A percentile compares a stretch with the other conserved stretches of the same genome.
phyloP scores from a whole-genome alignment of 2,329 filamentous ascomycete genomes.

The Pyrenophora tritici-repentis region DNA sequence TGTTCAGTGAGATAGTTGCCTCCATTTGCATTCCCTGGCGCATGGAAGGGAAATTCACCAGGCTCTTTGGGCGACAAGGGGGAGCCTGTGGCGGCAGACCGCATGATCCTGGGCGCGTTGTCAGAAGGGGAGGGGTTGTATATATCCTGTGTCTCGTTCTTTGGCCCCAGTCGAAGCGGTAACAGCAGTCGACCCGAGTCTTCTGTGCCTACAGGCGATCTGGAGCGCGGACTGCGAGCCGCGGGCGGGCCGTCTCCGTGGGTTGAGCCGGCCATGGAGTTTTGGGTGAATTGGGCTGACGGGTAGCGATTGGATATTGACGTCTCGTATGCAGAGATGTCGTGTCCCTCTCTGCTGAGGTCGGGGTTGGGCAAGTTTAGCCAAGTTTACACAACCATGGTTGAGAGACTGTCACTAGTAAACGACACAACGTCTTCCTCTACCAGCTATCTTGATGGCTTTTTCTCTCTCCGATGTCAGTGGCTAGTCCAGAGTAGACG shows the following conservation, averaged over 20 bases:
- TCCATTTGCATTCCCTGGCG: conserved; percentile 21
- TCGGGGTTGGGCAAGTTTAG: conserved; percentile 11
- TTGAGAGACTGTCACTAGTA: background rate
- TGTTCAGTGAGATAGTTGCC: conserved; percentile 24
- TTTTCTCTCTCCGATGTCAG: background rate
- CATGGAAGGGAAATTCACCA: conserved; percentile 46
- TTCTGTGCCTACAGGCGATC: conserved; percentile 26
- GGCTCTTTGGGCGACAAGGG: conserved; percentile 33
- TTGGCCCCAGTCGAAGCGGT: conserved; percentile 31
- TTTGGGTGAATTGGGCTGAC: background rate
- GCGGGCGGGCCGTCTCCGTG: conserved; percentile 36
- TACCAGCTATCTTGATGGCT: background rate
- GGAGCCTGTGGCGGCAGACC: conserved; percentile 38
- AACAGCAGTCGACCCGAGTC: conserved; percentile 29
- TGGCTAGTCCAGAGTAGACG: conserved; percentile 6
- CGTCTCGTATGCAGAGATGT: background rate
- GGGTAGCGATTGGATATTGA: too few relatives aligned
- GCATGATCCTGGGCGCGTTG: conserved; percentile 37
- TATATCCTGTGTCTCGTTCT: conserved; percentile 22
- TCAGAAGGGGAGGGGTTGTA: conserved; percentile 21
- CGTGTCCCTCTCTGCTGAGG: conserved; percentile 1
- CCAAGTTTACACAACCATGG: conserved; percentile 24
- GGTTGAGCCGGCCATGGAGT: conserved; percentile 34
- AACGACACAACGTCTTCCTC: background rate
- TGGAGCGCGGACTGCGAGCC: conserved; percentile 28